phyloP scores from a whole-genome alignment of 1,284 basidiomycete species.

The Paramarasmius palmivorus region DNA sequence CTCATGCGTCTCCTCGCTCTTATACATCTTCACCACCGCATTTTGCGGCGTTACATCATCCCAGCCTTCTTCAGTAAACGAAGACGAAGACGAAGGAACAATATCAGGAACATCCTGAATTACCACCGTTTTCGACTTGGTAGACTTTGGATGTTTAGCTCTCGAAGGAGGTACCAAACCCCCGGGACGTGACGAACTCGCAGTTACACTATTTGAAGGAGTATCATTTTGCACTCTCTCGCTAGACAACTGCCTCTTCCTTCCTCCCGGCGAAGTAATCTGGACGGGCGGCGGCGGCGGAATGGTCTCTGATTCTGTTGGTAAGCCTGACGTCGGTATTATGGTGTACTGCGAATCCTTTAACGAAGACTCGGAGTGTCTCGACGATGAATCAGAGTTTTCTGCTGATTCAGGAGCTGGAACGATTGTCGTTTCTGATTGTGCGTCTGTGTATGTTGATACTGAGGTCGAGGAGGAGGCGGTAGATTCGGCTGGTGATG shows the following conservation, averaged over 20 bases:
- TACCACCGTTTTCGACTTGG: background rate
- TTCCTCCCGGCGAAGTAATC: background rate
- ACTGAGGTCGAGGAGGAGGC: no score
- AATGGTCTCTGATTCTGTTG: background rate
- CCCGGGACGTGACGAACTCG: background rate
- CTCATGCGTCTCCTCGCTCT: slow-evolving; percentile 8
- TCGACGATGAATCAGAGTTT: no score
- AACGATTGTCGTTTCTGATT: no score
- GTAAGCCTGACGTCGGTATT: background rate
- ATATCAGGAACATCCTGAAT: background rate
- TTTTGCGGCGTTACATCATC: slow-evolving; percentile 12
- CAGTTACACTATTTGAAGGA: background rate
- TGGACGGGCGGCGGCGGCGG: no score
- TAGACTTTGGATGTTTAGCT: background rate
- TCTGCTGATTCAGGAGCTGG: no score
- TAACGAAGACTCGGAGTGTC: background rate
- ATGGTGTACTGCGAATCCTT: background rate
- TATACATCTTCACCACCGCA: slow-evolving; percentile 14
- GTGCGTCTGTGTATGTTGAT: no score
- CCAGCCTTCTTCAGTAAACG: slow-evolving; percentile 14
- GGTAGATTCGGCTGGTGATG: no score
- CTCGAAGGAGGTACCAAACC: background rate
- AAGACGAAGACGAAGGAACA: background rate
- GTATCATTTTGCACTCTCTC: background rate
- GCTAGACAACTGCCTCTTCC: background rate